phyloP scores from a whole-genome alignment of 2,329 filamentous ascomycete genomes.

The Pestalotiopsis sp. region DNA sequence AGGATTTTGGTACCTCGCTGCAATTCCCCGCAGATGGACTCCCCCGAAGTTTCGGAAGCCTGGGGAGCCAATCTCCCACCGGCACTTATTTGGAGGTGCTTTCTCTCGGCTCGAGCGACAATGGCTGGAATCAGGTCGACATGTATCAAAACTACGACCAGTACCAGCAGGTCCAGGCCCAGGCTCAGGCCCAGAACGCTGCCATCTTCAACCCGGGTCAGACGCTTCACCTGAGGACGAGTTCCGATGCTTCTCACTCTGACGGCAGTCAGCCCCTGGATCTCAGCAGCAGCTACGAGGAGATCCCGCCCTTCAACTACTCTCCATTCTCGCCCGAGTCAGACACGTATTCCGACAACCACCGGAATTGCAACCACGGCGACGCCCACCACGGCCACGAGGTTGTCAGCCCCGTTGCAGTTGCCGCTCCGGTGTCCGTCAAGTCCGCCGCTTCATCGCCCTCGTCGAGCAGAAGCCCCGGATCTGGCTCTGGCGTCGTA shows the following conservation, averaged over 20 bases:
- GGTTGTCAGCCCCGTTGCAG: slow-evolving; percentile 68
- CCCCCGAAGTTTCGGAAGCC: slow-evolving; percentile 41
- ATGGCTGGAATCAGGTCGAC: slow-evolving; percentile 85
- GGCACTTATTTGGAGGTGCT: slow-evolving; percentile 84
- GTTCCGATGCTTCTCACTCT: slow-evolving; percentile 82
- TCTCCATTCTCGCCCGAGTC: slow-evolving; percentile 84
- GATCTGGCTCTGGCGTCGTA: slow-evolving; percentile 63
- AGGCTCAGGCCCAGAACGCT: slow-evolving; percentile 52
- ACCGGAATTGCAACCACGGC: slow-evolving; percentile 65
- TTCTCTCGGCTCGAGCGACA: slow-evolving; percentile 82
- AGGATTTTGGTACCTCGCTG: slow-evolving; percentile 74
- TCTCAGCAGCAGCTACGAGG: slow-evolving; percentile 77
- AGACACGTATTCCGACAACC: slow-evolving; percentile 70
- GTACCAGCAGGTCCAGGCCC: slow-evolving; percentile 46
- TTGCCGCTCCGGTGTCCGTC: slow-evolving; percentile 70
- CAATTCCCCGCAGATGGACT: slow-evolving; percentile 45
- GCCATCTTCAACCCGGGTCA: slow-evolving; percentile 92
- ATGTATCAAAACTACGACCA: slow-evolving; percentile 73
- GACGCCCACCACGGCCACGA: slow-evolving; percentile 57
- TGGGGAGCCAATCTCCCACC: slow-evolving; percentile 70
- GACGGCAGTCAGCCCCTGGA: slow-evolving; percentile 67
- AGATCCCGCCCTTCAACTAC: slow-evolving; percentile 69
- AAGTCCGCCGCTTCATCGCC: slow-evolving; percentile 52
- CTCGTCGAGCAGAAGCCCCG: slow-evolving; percentile 62
- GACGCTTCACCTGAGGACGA: slow-evolving; percentile 84